Conservation (phyloP, 164 flowering plant species). For the Umbellularia californica region DNA sequence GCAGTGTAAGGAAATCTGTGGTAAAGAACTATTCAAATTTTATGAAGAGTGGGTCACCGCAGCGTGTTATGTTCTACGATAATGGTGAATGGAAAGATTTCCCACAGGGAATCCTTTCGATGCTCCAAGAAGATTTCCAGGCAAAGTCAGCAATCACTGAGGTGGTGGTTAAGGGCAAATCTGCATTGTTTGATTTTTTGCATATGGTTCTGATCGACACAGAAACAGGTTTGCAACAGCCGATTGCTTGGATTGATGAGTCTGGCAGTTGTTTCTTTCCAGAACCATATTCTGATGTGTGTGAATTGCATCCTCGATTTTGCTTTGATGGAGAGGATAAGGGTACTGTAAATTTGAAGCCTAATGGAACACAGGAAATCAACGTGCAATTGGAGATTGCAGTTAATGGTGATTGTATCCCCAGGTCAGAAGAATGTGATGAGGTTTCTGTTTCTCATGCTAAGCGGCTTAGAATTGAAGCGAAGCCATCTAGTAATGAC, state of each 20-base stretch:
- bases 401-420: conserved; percentile 33
- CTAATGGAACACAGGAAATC: conserved; percentile 42
- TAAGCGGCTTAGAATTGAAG: conserved; percentile 32
- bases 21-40: conserved; percentile 54
- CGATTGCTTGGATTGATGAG: conserved; percentile 94
- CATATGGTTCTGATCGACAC: conserved; percentile 63
- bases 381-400: conserved; percentile 73
- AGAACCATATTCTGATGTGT: conserved; percentile 32
- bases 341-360: conserved; percentile 18
- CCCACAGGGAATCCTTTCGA: conserved; percentile 34
- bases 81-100: conserved; percentile 72
- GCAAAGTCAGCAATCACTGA: conserved; percentile 49
- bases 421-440: conserved; percentile 42
- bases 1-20: conserved; percentile 34
- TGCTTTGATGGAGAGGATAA: conserved; percentile 18
- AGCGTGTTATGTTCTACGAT: conserved; percentile 59
- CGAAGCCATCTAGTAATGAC: conserved; percentile 17
- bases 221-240: conserved; percentile 45
- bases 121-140: conserved; percentile 45
- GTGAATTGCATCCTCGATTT: conserved; percentile 21
- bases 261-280: conserved; percentile 76
- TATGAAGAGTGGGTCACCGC: conserved; percentile 51
- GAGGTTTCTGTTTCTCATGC: conserved; percentile 51
- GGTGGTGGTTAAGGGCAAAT: conserved; percentile 43
- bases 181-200: conserved; percentile 54